Evolutionary conservation across 495 filamentous ascomycete genomes (phyloP), one percentile per base, ranked within the genome.

Genomic region (Tuber borchii): DNA sequence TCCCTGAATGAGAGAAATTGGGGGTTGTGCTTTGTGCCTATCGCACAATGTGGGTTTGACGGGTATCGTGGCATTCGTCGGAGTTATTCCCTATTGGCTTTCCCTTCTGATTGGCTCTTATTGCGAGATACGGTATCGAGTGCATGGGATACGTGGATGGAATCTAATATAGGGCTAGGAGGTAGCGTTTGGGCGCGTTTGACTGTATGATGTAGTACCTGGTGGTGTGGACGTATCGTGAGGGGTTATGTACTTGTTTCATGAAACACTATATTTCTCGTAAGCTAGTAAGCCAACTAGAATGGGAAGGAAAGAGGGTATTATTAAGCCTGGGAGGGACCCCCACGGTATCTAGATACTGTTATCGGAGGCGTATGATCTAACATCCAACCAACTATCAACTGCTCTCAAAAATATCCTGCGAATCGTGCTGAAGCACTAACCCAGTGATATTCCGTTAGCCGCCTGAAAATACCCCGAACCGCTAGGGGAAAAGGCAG

Each of bases 81-180:
- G 31, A 65, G 14, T 31, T 65, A 5, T 7, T 34, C 6, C 56
- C 14, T 26, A 65, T 34, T 34, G 56, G 26, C 14, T 34, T 34
- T 65, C 26, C 26, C 0, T 34, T 7, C 56, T 65, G 56, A 65
- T 65, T 65, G 56, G 56, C 14, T 26, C 56, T 34, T 16, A 26
- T 31, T 65, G 56, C 31, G 26, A 65, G 31, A 65, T 65, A 4
- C 26, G n/a, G 51, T 34, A 65, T 34, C 56, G 26, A 17, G 14
- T 19, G 12, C 56, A 17, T 19, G 5, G 1, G 56, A 65, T 65
- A 34, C 56, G 56, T 65, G 56, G 56, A 14, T 31, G 26, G 26
- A 65, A 65, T 31, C 56, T 34, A 65, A 65, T 65, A 65, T 34
- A 65, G 56, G 56, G 56, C 56, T 65, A 65, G 26, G 26, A 65